These are phyloP conservation scores for Urochloa ruziziensis DNA, from an alignment of 176 grass and related monocot species.

Conservation along the genomic window DNA sequence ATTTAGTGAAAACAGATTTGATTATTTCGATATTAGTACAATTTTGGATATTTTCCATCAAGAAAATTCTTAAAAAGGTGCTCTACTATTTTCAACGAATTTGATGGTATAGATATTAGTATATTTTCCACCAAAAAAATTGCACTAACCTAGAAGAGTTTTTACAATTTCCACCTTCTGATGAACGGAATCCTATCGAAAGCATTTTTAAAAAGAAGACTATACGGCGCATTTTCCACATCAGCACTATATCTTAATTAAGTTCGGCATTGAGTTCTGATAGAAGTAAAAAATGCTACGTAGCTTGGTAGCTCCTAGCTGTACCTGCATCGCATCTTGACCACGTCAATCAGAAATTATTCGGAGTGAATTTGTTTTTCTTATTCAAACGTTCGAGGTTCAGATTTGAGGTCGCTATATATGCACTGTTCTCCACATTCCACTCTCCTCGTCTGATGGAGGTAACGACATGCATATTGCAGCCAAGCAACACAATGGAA, in stretches of 20 bases:
- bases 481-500: background rate
- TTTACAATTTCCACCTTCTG: too few relatives aligned
- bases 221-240: background rate
- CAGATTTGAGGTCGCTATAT: background rate
- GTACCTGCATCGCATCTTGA: background rate
- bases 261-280: background rate
- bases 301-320: too few relatives aligned
- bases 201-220: background rate
- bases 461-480: background rate
- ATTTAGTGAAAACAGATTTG: too few relatives aligned
- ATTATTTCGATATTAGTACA: too few relatives aligned
- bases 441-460: background rate
- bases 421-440: background rate
- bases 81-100: too few relatives aligned
- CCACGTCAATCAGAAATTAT: background rate
- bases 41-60: too few relatives aligned
- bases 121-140: too few relatives aligned
- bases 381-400: background rate
- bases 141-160: too few relatives aligned
- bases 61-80: too few relatives aligned
- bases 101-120: too few relatives aligned
- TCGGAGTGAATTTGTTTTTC: background rate
- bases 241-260: background rate
- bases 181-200: too few relatives aligned
- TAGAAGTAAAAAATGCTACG: rapidly evolving